Conservation (phyloP, 352 stramenopile genomes). For the Phytopythium kandeliae region DNA sequence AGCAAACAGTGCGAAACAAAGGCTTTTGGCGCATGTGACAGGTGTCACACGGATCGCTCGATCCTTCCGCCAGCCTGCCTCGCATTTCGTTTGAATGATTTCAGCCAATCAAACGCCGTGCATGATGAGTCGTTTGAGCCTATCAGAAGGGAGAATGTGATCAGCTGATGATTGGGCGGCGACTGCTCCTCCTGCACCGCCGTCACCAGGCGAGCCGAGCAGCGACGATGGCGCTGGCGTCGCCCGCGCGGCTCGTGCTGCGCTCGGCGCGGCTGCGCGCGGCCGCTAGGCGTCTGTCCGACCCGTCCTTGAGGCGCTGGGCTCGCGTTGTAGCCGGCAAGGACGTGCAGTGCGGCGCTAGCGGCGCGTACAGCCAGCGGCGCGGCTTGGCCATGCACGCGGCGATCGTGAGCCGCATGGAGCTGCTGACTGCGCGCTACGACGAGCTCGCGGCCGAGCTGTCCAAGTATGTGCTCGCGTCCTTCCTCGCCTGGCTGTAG, state of each 20-base stretch:
- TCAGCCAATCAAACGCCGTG: no score
- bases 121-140: no score
- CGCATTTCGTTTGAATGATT: background rate
- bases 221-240: background rate
- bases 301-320: background rate
- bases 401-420: slow-evolving; percentile 70
- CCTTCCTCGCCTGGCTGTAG: no score
- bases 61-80: background rate
- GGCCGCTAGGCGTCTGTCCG: background rate
- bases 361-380: slow-evolving; percentile 17
- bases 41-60: background rate
- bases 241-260: background rate
- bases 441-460: slow-evolving; percentile 59
- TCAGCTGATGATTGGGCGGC: no score
- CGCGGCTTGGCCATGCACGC: slow-evolving; percentile 60
- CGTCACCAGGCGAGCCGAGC: no score
- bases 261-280: background rate
- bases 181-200: no score
- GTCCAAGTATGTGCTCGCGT: slow-evolving; percentile 31
- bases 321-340: no score
- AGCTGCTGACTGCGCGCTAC: slow-evolving; percentile 52
- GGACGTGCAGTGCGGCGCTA: no score
- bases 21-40: background rate
- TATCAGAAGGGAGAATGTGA: no score
- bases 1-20: background rate